Evolutionary conservation across 371 early-diverging fungal species (phyloP), one percentile per base, ranked within the genome.

Genomic region (Actinomortierella wolfii): DNA sequence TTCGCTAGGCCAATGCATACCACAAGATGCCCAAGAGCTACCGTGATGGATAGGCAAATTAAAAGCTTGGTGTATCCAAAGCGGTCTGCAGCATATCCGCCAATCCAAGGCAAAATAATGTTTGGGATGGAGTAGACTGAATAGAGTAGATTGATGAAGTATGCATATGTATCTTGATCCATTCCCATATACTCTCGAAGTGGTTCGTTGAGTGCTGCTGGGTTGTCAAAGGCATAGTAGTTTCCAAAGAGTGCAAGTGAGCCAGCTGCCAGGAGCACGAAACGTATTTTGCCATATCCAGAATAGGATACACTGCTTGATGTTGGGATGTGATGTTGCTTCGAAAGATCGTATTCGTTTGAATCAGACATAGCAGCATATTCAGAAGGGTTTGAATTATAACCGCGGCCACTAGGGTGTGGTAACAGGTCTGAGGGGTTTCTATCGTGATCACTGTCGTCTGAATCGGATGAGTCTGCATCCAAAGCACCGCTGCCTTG

Each of bases 81-180:
- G 20, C 44, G 46, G 56, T 87, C 83, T 8, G 81, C 64, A 7
- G 82, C 68, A 24, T 77, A 64, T 17, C 90, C 87, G 29, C 86
- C 86, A 7, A 81, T 13, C 51, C 82, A 67, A 0, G 89, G 86
- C 23, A 83, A 46, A 26, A 88, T 67, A 26, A 90, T 85, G 68
- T 92, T 92, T 15, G 93, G 93, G 1, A 91, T 56, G 7, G 88
- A 80, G 67, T 90, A 90, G 18, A 84, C 80, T 0, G 86, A 68
- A 53, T 84, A 86, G 29, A 86, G 65, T 21, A 81, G 52, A 50
- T 71, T 78, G 49, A 83, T 40, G 39, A 77, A 69, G 44, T 70
- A 66, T 46, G 73, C 64, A 14, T 67, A 76, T 42, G 53, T 48
- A 6, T 69, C 71, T 57, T 78, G 64, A 17, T 70, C 44, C 63